Percentiles rank a stretch among this genome's conserved stretches.
These are phyloP conservation scores for Beauveria pseudobassiana DNA, from an alignment of 2,329 filamentous ascomycete genomes.

Conservation along the genomic window DNA sequence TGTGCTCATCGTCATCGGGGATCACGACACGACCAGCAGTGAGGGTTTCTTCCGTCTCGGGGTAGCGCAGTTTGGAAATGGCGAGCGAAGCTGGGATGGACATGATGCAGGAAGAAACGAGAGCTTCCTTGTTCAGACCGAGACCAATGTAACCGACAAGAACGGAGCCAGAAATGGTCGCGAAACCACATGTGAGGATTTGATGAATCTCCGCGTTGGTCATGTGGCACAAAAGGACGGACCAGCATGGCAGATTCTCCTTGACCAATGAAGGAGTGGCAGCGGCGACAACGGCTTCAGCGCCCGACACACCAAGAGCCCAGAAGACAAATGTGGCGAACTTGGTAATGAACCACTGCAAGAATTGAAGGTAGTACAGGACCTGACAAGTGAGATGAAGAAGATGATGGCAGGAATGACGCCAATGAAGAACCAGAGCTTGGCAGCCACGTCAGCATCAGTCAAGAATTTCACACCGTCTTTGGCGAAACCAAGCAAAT, in stretches of 20 bases:
- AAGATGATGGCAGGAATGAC: constrained; percentile 93
- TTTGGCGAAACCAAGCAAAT: constrained; percentile 67
- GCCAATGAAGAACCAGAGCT: constrained; percentile 63
- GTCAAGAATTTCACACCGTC: constrained; percentile 66
- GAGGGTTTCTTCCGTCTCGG: constrained; percentile 78
- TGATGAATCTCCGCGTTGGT: constrained; percentile 87
- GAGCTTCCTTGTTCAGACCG: constrained; percentile 74
- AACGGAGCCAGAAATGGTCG: constrained; percentile 84
- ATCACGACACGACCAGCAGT: constrained; percentile 76
- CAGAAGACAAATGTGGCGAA: constrained; percentile 90
- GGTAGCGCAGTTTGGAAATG: constrained; percentile 82
- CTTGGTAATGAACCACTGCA: constrained; percentile 87
- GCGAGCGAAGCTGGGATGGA: constrained; percentile 86
- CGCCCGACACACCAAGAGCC: constrained; percentile 77
- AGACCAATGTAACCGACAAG: constrained; percentile 79
- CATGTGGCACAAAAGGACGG: constrained; percentile 72
- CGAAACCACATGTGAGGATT: constrained; percentile 86
- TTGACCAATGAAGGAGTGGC: constrained; percentile 89
- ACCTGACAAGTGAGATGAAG: constrained; percentile 92
- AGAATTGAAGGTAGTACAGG: constrained; percentile 68
- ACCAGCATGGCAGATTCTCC: constrained; percentile 92
- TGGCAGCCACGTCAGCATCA: constrained; percentile 32
- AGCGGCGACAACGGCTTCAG: constrained; percentile 87
- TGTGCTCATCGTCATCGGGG: constrained; percentile 69
- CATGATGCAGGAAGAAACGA: constrained; percentile 93